phyloP scores from a whole-genome alignment of 192 early-diverging fungal species.

The Backusella tarrabulga region DNA sequence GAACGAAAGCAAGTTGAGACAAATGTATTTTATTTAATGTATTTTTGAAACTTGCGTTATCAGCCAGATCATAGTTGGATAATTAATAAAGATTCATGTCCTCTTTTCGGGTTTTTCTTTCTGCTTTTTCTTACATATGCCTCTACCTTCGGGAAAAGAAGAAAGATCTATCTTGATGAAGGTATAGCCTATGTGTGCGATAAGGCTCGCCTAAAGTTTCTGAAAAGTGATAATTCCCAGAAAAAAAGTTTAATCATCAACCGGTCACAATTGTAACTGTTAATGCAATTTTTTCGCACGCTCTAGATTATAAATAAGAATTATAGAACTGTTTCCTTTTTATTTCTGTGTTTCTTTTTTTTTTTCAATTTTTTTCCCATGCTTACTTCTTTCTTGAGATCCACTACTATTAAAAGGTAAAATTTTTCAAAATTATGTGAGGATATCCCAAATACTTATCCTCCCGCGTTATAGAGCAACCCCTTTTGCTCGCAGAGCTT shows the following conservation, averaged over 20 bases:
- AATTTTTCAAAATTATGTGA: background rate
- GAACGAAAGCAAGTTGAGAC: background rate
- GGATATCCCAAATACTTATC: background rate
- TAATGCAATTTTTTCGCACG: constrained; percentile 4
- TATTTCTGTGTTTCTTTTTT: background rate
- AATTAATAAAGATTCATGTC: background rate
- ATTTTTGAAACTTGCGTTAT: too few relatives aligned
- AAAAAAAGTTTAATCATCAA: constrained; percentile 9
- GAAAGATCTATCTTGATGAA: background rate
- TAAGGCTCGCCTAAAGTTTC: background rate
- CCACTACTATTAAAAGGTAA: constrained; percentile 11
- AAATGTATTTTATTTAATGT: background rate
- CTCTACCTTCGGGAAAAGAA: background rate
- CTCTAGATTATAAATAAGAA: background rate
- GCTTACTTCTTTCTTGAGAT: constrained; percentile 10
- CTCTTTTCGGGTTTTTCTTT: background rate
- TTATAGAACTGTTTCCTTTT: background rate
- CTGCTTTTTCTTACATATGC: background rate
- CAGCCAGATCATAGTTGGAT: too few relatives aligned
- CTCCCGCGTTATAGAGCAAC: background rate
- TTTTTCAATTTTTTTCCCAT: constrained; percentile 12
- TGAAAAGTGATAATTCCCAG: background rate
- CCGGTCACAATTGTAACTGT: constrained; percentile 7
- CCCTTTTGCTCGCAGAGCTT: constrained; percentile 15
- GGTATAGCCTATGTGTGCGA: background rate